Percentiles rank a stretch among this genome's conserved stretches.
Conservation (phyloP, 805 yeast genomes). For the Candida fluviatilis region DNA sequence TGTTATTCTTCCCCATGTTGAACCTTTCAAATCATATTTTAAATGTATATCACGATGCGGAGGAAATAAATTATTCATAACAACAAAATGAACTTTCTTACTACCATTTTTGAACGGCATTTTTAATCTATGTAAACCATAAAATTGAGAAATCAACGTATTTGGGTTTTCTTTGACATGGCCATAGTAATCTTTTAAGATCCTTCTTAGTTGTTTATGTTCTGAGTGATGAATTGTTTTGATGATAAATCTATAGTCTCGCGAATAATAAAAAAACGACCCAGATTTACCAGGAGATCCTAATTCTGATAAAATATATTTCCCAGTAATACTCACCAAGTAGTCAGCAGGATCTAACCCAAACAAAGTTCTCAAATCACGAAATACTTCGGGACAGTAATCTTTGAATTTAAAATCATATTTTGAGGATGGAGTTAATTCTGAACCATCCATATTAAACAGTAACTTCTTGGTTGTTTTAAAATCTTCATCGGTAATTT, state of each 20-base stretch:
- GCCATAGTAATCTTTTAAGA: conserved; percentile 69
- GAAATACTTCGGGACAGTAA: conserved; percentile 89
- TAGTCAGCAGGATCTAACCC: conserved; percentile 96
- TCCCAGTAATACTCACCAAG: conserved; percentile 85
- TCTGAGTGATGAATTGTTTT: conserved; percentile 94
- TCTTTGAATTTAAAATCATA: conserved; percentile 97
- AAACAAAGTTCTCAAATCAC: conserved; percentile 75
- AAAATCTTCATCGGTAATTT: conserved; percentile 69
- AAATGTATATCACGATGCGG: conserved; percentile 83
- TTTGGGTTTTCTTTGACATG: conserved; percentile 84
- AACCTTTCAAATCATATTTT: conserved; percentile 90
- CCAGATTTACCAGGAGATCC: conserved; percentile 98
- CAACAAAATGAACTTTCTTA: conserved; percentile 84
- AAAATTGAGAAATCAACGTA: conserved; percentile 90
- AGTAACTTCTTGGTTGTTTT: conserved; percentile 70
- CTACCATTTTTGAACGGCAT: conserved; percentile 65
- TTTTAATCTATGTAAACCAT: conserved; percentile 90
- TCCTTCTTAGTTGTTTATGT: conserved; percentile 74
- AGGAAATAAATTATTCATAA: conserved; percentile 96
- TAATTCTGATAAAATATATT: conserved; percentile 83
- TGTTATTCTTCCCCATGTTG: conserved; percentile 76
- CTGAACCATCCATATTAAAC: conserved; percentile 83
- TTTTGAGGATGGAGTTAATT: conserved; percentile 86
- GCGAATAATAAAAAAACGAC: conserved; percentile 89
- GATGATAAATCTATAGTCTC: conserved; percentile 91